Evolutionary conservation across 176 grass and related monocot genomes (phyloP), one percentile per base, ranked within the genome.

Genomic region (Oryza brachyantha): DNA sequence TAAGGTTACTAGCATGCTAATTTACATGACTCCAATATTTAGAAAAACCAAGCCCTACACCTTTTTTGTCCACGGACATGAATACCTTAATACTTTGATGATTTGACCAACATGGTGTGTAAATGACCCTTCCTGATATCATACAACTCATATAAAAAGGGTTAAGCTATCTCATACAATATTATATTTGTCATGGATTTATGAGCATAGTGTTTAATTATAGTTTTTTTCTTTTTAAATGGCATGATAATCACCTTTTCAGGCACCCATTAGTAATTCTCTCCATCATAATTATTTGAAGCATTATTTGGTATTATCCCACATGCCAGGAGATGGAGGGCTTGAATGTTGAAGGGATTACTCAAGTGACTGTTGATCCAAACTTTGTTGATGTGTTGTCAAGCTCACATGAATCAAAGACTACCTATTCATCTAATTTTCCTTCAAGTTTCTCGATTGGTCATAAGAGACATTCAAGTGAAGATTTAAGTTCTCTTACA

Each of bases 401-500:
- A 64, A 80, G 61, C 48, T 29, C 37, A 19, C 64, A 60, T 73
- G 63, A 89, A 72, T 59, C 64, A 77, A 41, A 77, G 16, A 50
- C 75, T 68, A 48, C 29, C 36, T 26, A 69, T 42, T 68, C 83
- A 29, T 29, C 73, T 63, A 16, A n/a, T 67, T 75, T 61, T n/a
- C 13, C 65, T 43, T n/a, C 27, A 73, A 80, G 5, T 60, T 55
- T 66, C 10, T 26, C 34, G 1, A 7, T 25, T 71, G 6, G 50
- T 58, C 87, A 89, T 70, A 80, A 26, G 61, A 76, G 71, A 39
- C 77, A 77, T 76, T 64, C 70, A 72, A 84, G 82, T 55, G 87
- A 89, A 68, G 86, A 88, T 80, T 75, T 84, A 70, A 84, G 70
- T 80, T 79, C 64, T 8, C 76, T 80, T 72, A 62, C 75, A 55